These are phyloP conservation scores for Aspergillus cristatus DNA, from an alignment of 495 filamentous ascomycete genomes.

Conservation along the genomic window DNA sequence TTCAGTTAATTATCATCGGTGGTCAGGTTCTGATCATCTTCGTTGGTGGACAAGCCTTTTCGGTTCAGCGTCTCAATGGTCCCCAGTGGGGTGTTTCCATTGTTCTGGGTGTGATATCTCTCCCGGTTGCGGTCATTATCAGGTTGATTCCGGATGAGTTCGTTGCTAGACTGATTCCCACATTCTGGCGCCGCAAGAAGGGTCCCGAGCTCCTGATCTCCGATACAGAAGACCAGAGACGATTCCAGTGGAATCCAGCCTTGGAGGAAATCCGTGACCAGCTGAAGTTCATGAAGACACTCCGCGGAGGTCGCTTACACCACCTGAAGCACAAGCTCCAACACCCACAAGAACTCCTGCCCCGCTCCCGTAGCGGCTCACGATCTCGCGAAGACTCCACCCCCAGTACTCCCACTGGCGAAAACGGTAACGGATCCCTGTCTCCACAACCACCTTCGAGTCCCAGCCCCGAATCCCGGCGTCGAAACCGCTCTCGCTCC, in stretches of 20 bases:
- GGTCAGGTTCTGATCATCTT: conserved; percentile 75
- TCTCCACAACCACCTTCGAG: conserved; percentile 43
- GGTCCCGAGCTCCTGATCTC: conserved; percentile 50
- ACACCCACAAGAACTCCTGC: conserved; percentile 67
- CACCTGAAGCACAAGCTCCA: conserved; percentile 76
- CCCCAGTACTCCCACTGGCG: conserved; percentile 56
- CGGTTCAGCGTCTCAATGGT: conserved; percentile 50
- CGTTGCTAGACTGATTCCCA: conserved; percentile 45
- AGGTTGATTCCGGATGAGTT: conserved; percentile 66
- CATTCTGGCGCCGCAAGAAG: conserved; percentile 37
- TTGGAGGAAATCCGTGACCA: conserved; percentile 68
- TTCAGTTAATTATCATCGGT: conserved; percentile 74
- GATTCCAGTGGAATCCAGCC: conserved; percentile 54
- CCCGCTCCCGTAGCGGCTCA: conserved; percentile 63
- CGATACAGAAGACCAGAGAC: conserved; percentile 59
- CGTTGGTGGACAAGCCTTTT: conserved; percentile 64
- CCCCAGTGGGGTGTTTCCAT: conserved; percentile 68
- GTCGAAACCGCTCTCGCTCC: conserved; percentile 69
- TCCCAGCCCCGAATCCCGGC: conserved; percentile 63
- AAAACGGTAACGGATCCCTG: conserved; percentile 30
- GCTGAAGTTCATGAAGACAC: conserved; percentile 63
- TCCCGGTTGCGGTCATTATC: conserved; percentile 64
- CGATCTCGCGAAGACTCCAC: conserved; percentile 63
- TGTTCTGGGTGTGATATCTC: conserved; percentile 57
- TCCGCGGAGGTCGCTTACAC: conserved; percentile 76